Evolutionary conservation across 106 monocot species (phyloP).

Genomic region (Vanilla planifolia): DNA sequence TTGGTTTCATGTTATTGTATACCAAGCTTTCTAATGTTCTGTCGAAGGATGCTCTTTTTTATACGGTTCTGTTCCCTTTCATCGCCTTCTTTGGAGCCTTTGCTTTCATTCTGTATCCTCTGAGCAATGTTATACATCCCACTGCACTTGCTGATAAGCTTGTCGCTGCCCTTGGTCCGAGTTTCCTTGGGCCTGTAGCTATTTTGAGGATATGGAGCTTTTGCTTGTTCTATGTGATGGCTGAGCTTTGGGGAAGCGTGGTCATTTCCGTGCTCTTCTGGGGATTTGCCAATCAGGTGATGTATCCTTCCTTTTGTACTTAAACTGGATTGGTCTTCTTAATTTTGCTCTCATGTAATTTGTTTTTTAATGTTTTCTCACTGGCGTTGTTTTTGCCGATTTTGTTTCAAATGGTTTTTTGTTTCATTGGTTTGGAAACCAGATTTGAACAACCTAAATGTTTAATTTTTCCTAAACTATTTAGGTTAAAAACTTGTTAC

Average conservation of each 20-base stretch:
- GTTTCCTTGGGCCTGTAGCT: conserved; percentile 80
- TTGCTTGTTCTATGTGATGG: conserved; percentile 97
- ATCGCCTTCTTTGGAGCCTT: conserved; percentile 90
- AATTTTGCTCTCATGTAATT: not conserved
- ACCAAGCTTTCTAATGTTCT: conserved; percentile 84
- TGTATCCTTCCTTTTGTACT: not conserved
- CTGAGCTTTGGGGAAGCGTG: conserved; percentile 97
- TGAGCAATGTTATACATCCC: conserved; percentile 71
- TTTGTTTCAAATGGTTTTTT: not conserved
- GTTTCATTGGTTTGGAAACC: too few relatives aligned
- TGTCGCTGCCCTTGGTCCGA: conserved; percentile 60
- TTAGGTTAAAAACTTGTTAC: too few relatives aligned
- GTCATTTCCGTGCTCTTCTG: conserved; percentile 97
- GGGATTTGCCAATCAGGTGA: conserved; percentile 99
- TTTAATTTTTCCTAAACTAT: too few relatives aligned
- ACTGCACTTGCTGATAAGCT: conserved; percentile 77
- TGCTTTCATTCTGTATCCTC: conserved; percentile 73
- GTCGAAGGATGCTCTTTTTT: conserved; percentile 95
- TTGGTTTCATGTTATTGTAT: conserved; percentile 95
- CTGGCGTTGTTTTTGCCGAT: not conserved
- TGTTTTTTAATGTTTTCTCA: not conserved
- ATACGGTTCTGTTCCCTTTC: conserved; percentile 78
- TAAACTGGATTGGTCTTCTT: not conserved
- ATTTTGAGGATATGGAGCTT: conserved; percentile 97
- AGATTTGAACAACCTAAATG: too few relatives aligned